Conservation (phyloP, 148 eudicot species). For the Arbutus unedo region DNA sequence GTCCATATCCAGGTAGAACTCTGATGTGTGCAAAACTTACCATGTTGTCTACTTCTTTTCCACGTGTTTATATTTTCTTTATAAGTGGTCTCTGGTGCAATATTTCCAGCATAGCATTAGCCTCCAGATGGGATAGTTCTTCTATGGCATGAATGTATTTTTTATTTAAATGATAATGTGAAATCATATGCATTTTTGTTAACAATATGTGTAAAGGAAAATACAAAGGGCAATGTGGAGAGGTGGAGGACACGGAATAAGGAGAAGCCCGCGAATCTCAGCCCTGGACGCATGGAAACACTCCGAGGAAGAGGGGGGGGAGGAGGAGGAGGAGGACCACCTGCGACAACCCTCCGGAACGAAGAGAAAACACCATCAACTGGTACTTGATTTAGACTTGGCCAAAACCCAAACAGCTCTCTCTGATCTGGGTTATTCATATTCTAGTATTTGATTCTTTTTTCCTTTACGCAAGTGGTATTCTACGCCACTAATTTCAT, state of each 20-base stretch:
- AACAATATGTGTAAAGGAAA: constrained; percentile 16
- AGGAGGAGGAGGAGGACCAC: not conserved
- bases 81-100: not conserved
- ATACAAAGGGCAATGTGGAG: constrained; percentile 15
- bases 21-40: not conserved
- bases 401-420: not conserved
- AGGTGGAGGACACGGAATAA: constrained; percentile 24
- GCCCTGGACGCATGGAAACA: constrained; percentile 23
- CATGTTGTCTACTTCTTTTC: not conserved
- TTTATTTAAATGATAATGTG: not conserved
- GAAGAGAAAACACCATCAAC: constrained; percentile 23
- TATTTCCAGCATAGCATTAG: not conserved
- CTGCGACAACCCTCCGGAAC: constrained; percentile 3
- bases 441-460: not conserved
- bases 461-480: not conserved
- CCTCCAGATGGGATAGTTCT: no score
- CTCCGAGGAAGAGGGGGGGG: not conserved
- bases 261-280: constrained; percentile 44
- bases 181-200: not conserved
- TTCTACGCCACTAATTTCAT: not conserved
- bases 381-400: not conserved
- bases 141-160: not conserved
- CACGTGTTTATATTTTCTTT: not conserved
- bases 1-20: constrained; percentile 14
- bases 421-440: not conserved